Conservation (phyloP, 129 eudicot genomes). For the Chrysanthemum seticuspe region DNA sequence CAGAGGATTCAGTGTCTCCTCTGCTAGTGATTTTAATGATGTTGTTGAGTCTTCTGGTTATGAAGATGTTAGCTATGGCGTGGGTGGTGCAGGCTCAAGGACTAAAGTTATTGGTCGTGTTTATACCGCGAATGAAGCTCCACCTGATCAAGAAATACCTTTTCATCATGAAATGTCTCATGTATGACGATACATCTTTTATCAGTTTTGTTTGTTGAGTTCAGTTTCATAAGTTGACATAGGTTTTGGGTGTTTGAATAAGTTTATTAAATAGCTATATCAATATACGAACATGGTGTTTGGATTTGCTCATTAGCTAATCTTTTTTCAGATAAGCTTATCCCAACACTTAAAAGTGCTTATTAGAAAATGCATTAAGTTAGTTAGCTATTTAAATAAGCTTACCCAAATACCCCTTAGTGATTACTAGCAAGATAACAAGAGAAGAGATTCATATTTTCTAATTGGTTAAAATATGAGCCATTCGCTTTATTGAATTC, state of each 20-base stretch:
- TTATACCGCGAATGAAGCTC: slow-evolving; percentile 43
- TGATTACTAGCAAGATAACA: background rate
- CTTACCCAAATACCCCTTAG: background rate
- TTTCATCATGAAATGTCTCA: slow-evolving; percentile 59
- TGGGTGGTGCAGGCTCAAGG: slow-evolving; percentile 47
- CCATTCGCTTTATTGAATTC: too few species aligned
- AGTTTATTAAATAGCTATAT: background rate
- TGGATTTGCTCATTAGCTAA: background rate
- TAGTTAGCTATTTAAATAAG: background rate
- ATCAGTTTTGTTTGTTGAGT: background rate
- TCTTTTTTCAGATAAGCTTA: too few species aligned
- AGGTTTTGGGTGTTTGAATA: too few species aligned
- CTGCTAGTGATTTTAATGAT: slow-evolving; percentile 69
- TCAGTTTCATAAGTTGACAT: background rate
- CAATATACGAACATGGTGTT: too few species aligned
- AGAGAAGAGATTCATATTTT: too few species aligned
- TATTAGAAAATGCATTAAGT: background rate
- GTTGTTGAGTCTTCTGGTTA: slow-evolving; percentile 43
- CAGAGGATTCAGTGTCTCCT: slow-evolving; percentile 31
- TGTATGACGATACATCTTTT: slow-evolving; percentile 27
- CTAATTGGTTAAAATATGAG: too few species aligned
- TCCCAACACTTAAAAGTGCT: background rate
- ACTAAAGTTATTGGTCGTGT: slow-evolving; percentile 38
- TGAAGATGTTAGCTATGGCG: slow-evolving; percentile 24
- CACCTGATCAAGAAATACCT: slow-evolving; percentile 33